Percentiles rank a stretch among this genome's conserved stretches.
phyloP scores from a whole-genome alignment of 805 yeast genomes.

The Metschnikowia kofuensis region DNA sequence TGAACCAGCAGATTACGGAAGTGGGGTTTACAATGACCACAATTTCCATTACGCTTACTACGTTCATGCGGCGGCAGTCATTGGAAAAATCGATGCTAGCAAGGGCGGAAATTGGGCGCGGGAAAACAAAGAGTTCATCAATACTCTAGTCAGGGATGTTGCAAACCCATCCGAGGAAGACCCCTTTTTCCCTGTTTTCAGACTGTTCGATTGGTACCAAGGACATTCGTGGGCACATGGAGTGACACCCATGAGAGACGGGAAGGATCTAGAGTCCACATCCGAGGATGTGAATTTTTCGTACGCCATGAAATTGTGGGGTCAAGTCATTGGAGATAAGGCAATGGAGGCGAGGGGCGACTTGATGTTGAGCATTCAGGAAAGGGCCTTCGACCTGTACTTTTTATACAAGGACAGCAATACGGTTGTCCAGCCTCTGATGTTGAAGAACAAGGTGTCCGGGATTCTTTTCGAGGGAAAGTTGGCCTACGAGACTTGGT shows the following conservation, averaged over 20 bases:
- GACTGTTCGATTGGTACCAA: slow-evolving; percentile 67
- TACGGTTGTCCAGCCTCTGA: slow-evolving; percentile 29
- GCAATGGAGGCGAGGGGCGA: slow-evolving; percentile 54
- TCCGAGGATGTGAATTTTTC: slow-evolving; percentile 71
- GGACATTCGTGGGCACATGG: slow-evolving; percentile 83
- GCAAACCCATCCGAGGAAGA: slow-evolving; percentile 59
- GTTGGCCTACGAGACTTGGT: slow-evolving; percentile 69
- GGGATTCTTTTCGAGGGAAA: slow-evolving; percentile 74
- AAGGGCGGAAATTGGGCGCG: slow-evolving; percentile 54
- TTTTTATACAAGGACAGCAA: slow-evolving; percentile 45
- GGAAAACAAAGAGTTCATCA: slow-evolving; percentile 53
- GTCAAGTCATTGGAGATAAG: slow-evolving; percentile 48
- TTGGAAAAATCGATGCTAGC: slow-evolving; percentile 65
- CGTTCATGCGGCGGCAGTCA: slow-evolving; percentile 77
- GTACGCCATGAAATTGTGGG: slow-evolving; percentile 72
- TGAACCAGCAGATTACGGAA: slow-evolving; percentile 53
- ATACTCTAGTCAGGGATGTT: slow-evolving; percentile 60
- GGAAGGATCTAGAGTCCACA: slow-evolving; percentile 68
- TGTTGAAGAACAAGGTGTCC: slow-evolving; percentile 56
- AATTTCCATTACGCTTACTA: slow-evolving; percentile 87
- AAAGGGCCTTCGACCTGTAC: slow-evolving; percentile 53
- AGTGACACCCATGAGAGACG: slow-evolving; percentile 57
- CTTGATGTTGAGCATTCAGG: slow-evolving; percentile 56
- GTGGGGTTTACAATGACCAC: slow-evolving; percentile 79
- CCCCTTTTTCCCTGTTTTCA: slow-evolving; percentile 56